Conservation (phyloP, 2,329 filamentous ascomycete genomes). For the Colletotrichum ledebouriae region DNA sequence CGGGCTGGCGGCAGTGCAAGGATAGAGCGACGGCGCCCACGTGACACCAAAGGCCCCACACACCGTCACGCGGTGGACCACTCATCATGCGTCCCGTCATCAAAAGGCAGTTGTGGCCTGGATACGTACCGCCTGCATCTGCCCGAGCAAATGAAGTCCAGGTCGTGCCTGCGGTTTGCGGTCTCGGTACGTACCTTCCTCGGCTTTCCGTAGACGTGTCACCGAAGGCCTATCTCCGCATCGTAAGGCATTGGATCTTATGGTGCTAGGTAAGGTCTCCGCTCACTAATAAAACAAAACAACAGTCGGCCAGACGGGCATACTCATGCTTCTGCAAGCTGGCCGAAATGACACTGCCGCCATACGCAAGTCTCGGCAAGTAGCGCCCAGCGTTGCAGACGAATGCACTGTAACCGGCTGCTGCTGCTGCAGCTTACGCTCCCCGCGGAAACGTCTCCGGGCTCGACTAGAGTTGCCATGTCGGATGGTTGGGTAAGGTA, state of each 20-base stretch:
- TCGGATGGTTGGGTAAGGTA: not conserved
- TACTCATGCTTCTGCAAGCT: constrained; percentile 6
- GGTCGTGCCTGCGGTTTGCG: constrained; percentile 1
- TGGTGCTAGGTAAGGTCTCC: too few relatives aligned
- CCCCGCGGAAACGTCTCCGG: constrained; percentile 8
- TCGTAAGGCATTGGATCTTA: constrained; percentile 8
- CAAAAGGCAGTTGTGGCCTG: constrained; percentile 20
- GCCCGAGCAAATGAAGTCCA: constrained; percentile 14
- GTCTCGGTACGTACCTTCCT: constrained; percentile 29
- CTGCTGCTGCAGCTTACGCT: constrained; percentile 3
- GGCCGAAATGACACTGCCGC: constrained; percentile 12
- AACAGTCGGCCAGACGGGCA: not conserved
- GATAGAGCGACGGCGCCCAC: constrained; percentile 36
- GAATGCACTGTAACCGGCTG: constrained; percentile 14
- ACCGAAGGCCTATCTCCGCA: constrained; percentile 37
- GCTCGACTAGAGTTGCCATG: constrained; percentile 32
- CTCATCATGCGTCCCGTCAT: constrained; percentile 41
- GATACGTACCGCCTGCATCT: constrained; percentile 13
- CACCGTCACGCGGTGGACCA: constrained; percentile 39
- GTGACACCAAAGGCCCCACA: constrained; percentile 29
- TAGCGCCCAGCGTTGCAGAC: not conserved
- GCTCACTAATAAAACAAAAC: constrained; percentile 6
- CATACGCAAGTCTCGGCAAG: too few relatives aligned
- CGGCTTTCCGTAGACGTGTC: constrained; percentile 40
- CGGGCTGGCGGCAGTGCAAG: constrained; percentile 39